Percentiles rank a stretch among this genome's conserved stretches.
These are phyloP conservation scores for Paspalum notatum DNA, from an alignment of 176 grass and related monocot genomes.

Conservation along the genomic window DNA sequence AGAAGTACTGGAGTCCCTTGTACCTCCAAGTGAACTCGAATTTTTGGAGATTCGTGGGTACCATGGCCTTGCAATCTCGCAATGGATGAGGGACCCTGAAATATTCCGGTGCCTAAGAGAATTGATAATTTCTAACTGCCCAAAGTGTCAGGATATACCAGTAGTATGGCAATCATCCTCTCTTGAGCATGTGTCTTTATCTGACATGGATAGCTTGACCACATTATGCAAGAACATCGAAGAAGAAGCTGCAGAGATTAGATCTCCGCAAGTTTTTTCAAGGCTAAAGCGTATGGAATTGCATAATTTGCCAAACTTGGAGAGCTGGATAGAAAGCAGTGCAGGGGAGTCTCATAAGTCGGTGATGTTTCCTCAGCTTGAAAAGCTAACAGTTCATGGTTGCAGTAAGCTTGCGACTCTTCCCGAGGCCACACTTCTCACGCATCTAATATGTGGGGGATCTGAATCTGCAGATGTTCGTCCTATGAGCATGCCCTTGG, in stretches of 20 bases:
- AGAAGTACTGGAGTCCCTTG: neutral
- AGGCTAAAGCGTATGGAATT: neutral
- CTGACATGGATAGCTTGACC: neutral
- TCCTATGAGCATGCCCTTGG: neutral
- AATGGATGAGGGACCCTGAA: constrained; percentile 10
- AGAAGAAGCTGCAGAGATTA: neutral
- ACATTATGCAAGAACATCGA: neutral
- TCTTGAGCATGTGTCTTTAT: neutral
- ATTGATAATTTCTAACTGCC: neutral
- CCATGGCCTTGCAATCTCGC: neutral
- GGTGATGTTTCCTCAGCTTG: neutral
- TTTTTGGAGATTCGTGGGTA: neutral
- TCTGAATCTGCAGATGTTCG: neutral
- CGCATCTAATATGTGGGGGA: neutral
- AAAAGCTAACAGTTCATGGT: accelerated
- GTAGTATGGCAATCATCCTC: neutral
- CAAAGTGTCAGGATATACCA: neutral
- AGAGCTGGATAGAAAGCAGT: neutral
- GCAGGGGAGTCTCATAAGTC: neutral
- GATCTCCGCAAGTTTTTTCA: neutral
- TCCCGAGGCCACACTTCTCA: neutral
- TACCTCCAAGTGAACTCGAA: neutral
- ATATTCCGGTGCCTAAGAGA: neutral
- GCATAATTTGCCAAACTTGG: accelerated
- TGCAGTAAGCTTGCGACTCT: neutral